Evolutionary conservation across 2,329 filamentous ascomycete genomes (phyloP).

Genomic region (Calonectria multiphialidica): DNA sequence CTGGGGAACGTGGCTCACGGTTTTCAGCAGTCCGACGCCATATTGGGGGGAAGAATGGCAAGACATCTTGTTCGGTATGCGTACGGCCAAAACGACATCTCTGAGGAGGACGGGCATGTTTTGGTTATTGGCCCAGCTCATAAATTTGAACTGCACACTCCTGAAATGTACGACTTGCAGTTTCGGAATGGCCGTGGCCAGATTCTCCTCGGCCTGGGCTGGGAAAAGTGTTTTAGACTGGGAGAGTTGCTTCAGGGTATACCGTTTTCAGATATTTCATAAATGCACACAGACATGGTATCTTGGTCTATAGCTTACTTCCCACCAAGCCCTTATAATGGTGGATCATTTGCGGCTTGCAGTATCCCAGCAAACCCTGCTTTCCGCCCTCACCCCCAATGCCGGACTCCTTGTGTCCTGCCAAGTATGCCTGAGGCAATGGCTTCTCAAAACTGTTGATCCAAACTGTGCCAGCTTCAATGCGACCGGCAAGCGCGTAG

Average conservation of each 20-base stretch:
- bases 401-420: not conserved
- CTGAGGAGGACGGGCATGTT: not conserved
- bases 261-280: not conserved
- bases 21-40: not conserved
- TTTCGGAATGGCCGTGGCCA: not conserved
- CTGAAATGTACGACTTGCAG: not conserved
- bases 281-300: not conserved
- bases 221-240: not conserved
- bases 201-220: not conserved
- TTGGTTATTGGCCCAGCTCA: not conserved
- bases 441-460: constrained; percentile 1
- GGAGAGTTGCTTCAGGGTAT: not conserved
- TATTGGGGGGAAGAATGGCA: not conserved
- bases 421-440: not conserved
- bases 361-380: not conserved
- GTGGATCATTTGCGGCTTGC: not conserved
- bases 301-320: not conserved
- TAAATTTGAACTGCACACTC: not conserved
- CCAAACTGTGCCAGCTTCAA: not conserved
- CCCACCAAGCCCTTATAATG: not conserved
- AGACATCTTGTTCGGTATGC: not conserved
- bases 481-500: not conserved
- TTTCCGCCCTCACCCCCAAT: not conserved
- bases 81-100: not conserved
- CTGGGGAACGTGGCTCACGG: not conserved